phyloP scores from a whole-genome alignment of 148 eudicot genomes.

The Euryodendron excelsum region DNA sequence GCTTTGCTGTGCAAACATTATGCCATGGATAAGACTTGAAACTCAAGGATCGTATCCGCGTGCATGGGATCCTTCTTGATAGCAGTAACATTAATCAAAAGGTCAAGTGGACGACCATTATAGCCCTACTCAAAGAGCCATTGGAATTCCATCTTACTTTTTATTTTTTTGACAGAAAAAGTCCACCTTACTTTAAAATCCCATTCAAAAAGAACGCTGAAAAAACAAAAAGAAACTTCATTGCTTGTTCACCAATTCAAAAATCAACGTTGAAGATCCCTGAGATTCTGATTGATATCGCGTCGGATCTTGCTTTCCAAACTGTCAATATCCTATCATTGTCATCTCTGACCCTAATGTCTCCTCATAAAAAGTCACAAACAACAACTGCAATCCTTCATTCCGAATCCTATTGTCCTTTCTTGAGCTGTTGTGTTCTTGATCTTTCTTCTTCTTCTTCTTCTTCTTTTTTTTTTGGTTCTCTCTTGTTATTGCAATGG shows the following conservation, averaged over 20 bases:
- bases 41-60: not conserved
- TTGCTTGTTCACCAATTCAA: constrained; percentile 8
- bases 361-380: constrained; percentile 11
- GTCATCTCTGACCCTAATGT: constrained; percentile 6
- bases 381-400: constrained; percentile 3
- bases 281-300: constrained; percentile 27
- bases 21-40: not conserved
- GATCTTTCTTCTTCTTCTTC: not conserved
- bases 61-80: not conserved
- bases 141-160: not conserved
- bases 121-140: not conserved
- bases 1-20: too few relatives aligned
- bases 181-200: not conserved
- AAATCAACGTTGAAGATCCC: constrained; percentile 29
- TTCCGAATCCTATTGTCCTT: not conserved
- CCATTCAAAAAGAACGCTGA: not conserved
- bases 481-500: too few relatives aligned
- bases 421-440: not conserved
- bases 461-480: too few relatives aligned
- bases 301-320: constrained; percentile 24
- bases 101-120: not conserved
- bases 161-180: not conserved
- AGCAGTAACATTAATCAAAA: not conserved
- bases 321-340: constrained; percentile 24
- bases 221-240: not conserved